A percentile compares a stretch with the other conserved stretches of the same genome.
phyloP scores from a whole-genome alignment of 2,329 filamentous ascomycete species.

The Pestalotiopsis sp. region DNA sequence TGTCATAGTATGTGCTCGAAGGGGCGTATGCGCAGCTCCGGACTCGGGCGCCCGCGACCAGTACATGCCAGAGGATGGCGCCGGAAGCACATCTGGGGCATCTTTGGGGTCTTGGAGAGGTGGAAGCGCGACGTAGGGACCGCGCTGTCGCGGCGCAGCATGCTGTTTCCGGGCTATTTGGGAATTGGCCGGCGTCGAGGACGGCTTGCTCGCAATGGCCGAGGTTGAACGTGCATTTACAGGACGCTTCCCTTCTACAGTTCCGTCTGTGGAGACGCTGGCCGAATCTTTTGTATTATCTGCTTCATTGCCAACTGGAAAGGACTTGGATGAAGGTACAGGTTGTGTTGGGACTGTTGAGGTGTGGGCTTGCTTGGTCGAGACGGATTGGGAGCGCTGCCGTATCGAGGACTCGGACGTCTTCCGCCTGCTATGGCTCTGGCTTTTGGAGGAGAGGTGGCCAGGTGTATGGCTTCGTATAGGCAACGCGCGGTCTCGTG shows the following conservation, averaged over 20 bases:
- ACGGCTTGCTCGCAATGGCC: slow-evolving; percentile 44
- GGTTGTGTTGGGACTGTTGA: slow-evolving; percentile 25
- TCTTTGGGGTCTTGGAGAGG: slow-evolving; percentile 58
- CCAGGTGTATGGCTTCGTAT: slow-evolving; percentile 65
- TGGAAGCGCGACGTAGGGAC: slow-evolving; percentile 54
- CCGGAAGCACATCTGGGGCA: slow-evolving; percentile 61
- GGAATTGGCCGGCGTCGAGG: slow-evolving; percentile 15
- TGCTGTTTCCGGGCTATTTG: slow-evolving; percentile 21
- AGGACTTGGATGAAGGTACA: slow-evolving; percentile 11
- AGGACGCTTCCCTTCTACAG: slow-evolving; percentile 40
- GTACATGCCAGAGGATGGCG: slow-evolving; percentile 73
- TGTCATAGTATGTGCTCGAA: slow-evolving; percentile 69
- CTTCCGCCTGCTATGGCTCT: slow-evolving; percentile 46
- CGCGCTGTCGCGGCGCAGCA: slow-evolving; percentile 31
- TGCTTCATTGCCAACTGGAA: slow-evolving; percentile 17
- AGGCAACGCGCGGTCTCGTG: slow-evolving; percentile 36
- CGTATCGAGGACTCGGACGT: slow-evolving; percentile 55
- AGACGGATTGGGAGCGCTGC: slow-evolving; percentile 56
- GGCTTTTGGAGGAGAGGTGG: slow-evolving; percentile 61
- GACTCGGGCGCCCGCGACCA: slow-evolving; percentile 70
- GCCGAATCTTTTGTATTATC: slow-evolving; percentile 27
- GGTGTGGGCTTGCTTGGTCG: slow-evolving; percentile 34
- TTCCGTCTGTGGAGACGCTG: slow-evolving; percentile 20
- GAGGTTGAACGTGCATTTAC: slow-evolving; percentile 55
- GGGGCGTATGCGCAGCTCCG: slow-evolving; percentile 60